phyloP scores from a whole-genome alignment of 805 yeast species.

The Pichia scutulata region DNA sequence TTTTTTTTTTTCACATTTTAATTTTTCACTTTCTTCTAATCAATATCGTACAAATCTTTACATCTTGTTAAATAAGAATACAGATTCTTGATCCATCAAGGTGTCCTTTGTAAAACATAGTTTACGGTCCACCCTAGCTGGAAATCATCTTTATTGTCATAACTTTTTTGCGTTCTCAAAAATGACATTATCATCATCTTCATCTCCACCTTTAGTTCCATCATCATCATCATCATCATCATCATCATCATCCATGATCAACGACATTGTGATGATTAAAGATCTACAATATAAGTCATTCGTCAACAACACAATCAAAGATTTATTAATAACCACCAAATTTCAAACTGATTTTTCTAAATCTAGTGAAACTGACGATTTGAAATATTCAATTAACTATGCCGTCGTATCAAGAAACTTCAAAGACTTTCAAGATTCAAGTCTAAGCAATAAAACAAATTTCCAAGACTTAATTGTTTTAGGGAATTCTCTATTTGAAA shows the following conservation, averaged over 20 bases:
- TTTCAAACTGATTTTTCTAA: conserved; percentile 59
- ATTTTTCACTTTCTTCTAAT: no score
- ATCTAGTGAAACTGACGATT: conserved; percentile 78
- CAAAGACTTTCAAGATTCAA: conserved; percentile 39
- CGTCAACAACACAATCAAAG: conserved; percentile 8
- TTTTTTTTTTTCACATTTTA: no score
- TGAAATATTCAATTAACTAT: conserved; percentile 77
- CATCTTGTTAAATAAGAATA: no score
- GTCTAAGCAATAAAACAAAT: conserved; percentile 27
- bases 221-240: conserved; percentile 6
- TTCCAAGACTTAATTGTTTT: conserved; percentile 19
- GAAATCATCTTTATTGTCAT: background rate
- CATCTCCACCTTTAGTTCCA: background rate
- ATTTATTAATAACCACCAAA: conserved; percentile 34
- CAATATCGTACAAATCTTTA: no score
- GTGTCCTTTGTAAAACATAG: background rate
- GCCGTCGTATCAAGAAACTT: conserved; percentile 72
- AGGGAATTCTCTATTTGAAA: conserved; percentile 4
- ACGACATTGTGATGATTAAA: conserved; percentile 37
- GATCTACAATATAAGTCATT: conserved; percentile 31
- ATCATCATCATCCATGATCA: background rate
- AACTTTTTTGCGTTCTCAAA: no score
- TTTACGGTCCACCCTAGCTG: background rate
- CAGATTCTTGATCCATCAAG: background rate
- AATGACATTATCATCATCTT: conserved; percentile 2